These are phyloP conservation scores for Leccinum subfulvum DNA, from an alignment of 1,284 basidiomycete genomes.

Conservation along the genomic window DNA sequence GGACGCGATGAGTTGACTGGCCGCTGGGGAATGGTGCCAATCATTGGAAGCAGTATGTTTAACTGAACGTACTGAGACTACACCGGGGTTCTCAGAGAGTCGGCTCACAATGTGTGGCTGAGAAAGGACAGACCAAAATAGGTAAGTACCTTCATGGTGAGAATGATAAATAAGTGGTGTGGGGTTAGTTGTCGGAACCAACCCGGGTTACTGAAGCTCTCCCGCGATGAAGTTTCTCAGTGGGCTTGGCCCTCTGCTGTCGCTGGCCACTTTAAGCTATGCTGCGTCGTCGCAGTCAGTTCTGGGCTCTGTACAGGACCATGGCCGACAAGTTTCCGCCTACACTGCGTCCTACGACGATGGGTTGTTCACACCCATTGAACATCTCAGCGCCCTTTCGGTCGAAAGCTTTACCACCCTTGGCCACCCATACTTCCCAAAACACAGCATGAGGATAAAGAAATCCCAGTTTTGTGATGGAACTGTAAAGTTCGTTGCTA, in stretches of 20 bases:
- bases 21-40: too few species aligned
- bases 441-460: slow-evolving; percentile 55
- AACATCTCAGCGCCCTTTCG: slow-evolving; percentile 40
- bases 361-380: slow-evolving; percentile 28
- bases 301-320: slow-evolving; percentile 2
- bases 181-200: background rate
- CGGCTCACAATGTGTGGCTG: background rate
- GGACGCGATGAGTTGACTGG: too few species aligned
- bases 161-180: background rate
- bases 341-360: slow-evolving; percentile 23
- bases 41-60: too few species aligned
- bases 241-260: slow-evolving; percentile 16
- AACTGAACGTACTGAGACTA: too few species aligned
- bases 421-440: slow-evolving; percentile 51
- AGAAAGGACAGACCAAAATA: background rate
- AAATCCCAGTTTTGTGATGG: slow-evolving; percentile 34
- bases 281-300: slow-evolving; percentile 21
- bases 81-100: too few species aligned
- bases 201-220: background rate
- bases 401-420: slow-evolving; percentile 47
- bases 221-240: slow-evolving; percentile 14
- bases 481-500: slow-evolving; percentile 30
- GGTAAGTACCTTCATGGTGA: background rate
- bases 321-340: background rate
- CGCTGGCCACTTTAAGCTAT: slow-evolving; percentile 15